Base-by-base conservation (phyloP, 2,329 filamentous ascomycete species). In the Macrophomina pseudophaseolina region DNA sequence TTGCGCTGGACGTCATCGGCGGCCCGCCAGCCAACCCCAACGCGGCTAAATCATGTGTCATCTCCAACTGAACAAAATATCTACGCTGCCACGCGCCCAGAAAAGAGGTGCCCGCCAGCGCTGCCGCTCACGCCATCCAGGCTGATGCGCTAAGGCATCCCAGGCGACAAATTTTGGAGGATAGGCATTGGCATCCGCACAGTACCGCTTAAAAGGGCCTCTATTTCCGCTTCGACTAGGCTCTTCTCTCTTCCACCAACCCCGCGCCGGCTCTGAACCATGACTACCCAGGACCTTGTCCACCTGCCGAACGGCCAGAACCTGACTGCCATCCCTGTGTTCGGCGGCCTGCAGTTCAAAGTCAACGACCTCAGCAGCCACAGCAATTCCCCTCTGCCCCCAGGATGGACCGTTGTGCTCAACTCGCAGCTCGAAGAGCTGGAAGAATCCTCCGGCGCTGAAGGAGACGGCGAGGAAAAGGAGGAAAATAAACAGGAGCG, bases 281-380 rank as follows among this genome's bases (percentile, higher is more conserved):
- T 60, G 56, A 60, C 56, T 40, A 60, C 56, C n/a, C 56, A 60
- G 6, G 56, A 28, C 56, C 56, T 60, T 60, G 83, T 94, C 68
- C 87, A 91, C 77, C 84, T 98, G 71, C 94, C 94, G 56, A 96
- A 97, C 80, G 94, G 94, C 74, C 92, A 95, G 80, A 90, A 85
- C 70, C 86, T 95, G 74, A 90, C 89, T 3, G 91, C 97, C 38
- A 88, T 88, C 14, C 91, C 93, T 0, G 92, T 97, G 32, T 97
- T 97, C 76, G 93, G 91, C n/a, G 94, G 94, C 38, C 85, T 95
- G 66, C 92, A 90, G 73, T 97, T 97, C 88, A 95, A 94, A 77
- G 87, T 89, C 66, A 90, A 92, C 75, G 90, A 95, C 69, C 81
- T 92, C 69, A 90, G 86, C 73, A 82, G 85, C 32, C 87, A 90